phyloP scores from a whole-genome alignment of 2,329 filamentous ascomycete species.

The Neophaeococcomyces mojaviensis region DNA sequence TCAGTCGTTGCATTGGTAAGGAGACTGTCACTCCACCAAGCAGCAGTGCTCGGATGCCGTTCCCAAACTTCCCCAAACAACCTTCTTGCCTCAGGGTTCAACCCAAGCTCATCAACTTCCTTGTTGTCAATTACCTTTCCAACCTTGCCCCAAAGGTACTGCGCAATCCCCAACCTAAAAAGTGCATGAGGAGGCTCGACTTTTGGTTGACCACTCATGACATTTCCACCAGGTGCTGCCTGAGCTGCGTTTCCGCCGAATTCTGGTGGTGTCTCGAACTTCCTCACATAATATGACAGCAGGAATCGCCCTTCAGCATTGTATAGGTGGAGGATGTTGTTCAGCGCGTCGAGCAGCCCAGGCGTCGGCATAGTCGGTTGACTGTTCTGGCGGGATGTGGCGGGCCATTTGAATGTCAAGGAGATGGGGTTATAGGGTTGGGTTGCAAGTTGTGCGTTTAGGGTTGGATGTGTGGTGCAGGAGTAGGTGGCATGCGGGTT shows the following conservation, averaged over 20 bases:
- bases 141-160: conserved; percentile 3
- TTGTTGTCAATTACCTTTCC: conserved; percentile 4
- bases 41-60: not conserved
- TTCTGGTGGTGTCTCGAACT: conserved; percentile 2
- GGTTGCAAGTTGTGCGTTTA: not conserved
- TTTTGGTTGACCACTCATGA: not conserved
- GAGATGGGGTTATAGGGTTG: conserved; percentile 7
- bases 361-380: conserved; percentile 3
- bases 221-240: not conserved
- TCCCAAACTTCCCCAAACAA: conserved; percentile 6
- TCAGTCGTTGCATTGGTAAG: not conserved
- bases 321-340: conserved; percentile 4
- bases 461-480: not conserved
- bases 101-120: conserved; percentile 5
- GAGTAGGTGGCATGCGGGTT: not conserved
- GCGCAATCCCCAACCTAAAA: conserved; percentile 4
- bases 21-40: not conserved
- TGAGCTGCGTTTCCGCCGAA: not conserved
- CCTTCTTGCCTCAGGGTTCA: conserved; percentile 6
- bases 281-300: conserved; percentile 3
- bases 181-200: conserved; percentile 6
- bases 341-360: conserved; percentile 3
- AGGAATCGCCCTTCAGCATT: conserved; percentile 2
- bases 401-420: conserved; percentile 3
- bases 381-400: not conserved